These are phyloP conservation scores for Panaeolus cyanescens DNA, from an alignment of 768 basidiomycete species.

Conservation along the genomic window DNA sequence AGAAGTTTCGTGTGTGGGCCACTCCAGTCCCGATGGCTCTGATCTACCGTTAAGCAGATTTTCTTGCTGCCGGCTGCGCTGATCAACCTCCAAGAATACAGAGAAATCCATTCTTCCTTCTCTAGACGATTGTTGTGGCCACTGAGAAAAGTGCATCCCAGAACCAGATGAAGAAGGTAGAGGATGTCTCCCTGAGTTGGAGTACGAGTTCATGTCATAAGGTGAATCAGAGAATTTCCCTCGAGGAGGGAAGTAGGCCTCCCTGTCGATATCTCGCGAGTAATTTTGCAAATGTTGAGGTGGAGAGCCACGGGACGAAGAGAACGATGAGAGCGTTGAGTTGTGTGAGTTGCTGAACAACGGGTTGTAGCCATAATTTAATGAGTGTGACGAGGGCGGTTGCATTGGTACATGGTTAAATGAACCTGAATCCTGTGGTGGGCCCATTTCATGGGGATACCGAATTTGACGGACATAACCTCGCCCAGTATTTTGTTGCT, in stretches of 20 bases:
- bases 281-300: slow-evolving; percentile 13
- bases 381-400: neutral
- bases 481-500: slow-evolving; percentile 11
- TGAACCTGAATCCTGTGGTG: neutral
- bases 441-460: slow-evolving; percentile 3
- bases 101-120: slow-evolving; percentile 13
- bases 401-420: neutral
- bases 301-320: neutral
- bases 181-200: slow-evolving; percentile 11
- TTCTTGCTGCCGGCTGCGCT: slow-evolving; percentile 23
- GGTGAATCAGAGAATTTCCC: slow-evolving; percentile 5
- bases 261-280: slow-evolving; percentile 18
- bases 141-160: slow-evolving; percentile 5
- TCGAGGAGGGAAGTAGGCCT: slow-evolving; percentile 31
- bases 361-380: too few species aligned
- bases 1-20: neutral
- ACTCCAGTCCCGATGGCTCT: neutral
- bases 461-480: slow-evolving; percentile 3
- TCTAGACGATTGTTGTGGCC: slow-evolving; percentile 1
- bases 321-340: neutral
- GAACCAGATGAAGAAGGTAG: slow-evolving; percentile 10
- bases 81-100: slow-evolving; percentile 30
- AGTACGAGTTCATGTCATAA: slow-evolving; percentile 15
- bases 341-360: slow-evolving; percentile 10
- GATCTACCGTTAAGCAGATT: slow-evolving; percentile 1